phyloP scores from a whole-genome alignment of 164 flowering plant genomes.

The Annona cherimola region DNA sequence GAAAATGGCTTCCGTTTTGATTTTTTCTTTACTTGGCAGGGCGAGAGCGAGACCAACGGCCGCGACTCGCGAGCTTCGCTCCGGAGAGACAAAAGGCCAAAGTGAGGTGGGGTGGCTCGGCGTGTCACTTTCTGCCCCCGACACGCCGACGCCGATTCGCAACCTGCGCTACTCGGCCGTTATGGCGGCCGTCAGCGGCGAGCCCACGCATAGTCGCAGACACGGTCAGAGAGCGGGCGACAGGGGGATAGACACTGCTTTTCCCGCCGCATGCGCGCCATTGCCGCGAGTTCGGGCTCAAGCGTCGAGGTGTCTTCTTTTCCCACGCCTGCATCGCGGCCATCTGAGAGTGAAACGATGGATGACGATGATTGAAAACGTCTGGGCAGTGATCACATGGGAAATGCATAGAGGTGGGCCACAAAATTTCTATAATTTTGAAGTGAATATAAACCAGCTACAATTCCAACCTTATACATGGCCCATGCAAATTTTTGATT shows the following conservation, averaged over 20 bases:
- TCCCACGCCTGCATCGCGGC: no score
- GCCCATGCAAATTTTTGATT: no score
- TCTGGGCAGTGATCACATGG: background rate
- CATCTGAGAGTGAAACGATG: background rate
- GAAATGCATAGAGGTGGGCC: background rate
- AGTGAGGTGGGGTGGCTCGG: background rate
- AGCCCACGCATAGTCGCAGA: no score
- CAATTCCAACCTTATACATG: no score
- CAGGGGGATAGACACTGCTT: no score
- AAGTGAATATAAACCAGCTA: no score
- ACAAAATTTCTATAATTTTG: no score
- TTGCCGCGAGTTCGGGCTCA: no score
- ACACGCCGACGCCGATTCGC: background rate
- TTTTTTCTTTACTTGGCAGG: background rate
- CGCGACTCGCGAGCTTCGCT: background rate
- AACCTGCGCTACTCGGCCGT: background rate
- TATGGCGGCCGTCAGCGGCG: background rate
- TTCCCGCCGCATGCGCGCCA: no score
- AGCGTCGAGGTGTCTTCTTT: no score
- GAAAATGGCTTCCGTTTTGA: background rate
- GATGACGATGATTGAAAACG: background rate
- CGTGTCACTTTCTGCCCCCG: conserved; percentile 1
- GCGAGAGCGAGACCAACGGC: background rate
- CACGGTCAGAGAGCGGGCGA: no score
- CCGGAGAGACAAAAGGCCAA: background rate